Conservation (phyloP, 805 yeast species). For the Lipomyces oligophaga region DNA sequence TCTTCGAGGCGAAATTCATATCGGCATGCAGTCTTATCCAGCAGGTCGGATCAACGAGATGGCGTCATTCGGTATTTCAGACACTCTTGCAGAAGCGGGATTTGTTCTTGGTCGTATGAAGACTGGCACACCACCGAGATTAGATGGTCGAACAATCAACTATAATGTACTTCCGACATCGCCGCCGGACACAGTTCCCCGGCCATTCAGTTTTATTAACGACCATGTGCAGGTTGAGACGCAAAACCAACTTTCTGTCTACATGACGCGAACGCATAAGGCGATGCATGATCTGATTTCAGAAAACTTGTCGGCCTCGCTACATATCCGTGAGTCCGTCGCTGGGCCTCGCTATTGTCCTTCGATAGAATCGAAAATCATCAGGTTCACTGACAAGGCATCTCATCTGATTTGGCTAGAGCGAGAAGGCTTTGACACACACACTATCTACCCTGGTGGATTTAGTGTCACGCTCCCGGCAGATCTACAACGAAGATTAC, state of each 20-base stretch:
- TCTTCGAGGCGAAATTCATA: slow-evolving; percentile 88
- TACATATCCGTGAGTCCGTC: slow-evolving; percentile 89
- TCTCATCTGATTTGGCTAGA: slow-evolving; percentile 90
- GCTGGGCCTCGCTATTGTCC: slow-evolving; percentile 98
- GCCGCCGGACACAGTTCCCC: slow-evolving; percentile 77
- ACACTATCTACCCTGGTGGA: slow-evolving; percentile 93
- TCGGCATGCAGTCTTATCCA: slow-evolving; percentile 75
- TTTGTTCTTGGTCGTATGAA: slow-evolving; percentile 84
- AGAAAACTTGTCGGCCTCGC: slow-evolving; percentile 69
- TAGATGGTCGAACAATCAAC: slow-evolving; percentile 68
- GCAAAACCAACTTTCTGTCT: slow-evolving; percentile 56
- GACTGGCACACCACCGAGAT: slow-evolving; percentile 96
- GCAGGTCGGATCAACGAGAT: slow-evolving; percentile 93
- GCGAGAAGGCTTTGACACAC: slow-evolving; percentile 88
- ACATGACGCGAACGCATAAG: slow-evolving; percentile 73
- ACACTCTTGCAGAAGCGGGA: slow-evolving; percentile 71
- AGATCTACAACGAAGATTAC: slow-evolving; percentile 74
- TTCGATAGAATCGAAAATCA: slow-evolving; percentile 84
- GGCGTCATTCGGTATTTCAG: slow-evolving; percentile 84
- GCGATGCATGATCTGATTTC: slow-evolving; percentile 67
- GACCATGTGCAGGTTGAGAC: slow-evolving; percentile 56
- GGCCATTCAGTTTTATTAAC: slow-evolving; percentile 85
- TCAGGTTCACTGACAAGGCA: slow-evolving; percentile 70
- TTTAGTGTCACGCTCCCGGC: slow-evolving; percentile 95
- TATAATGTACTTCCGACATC: slow-evolving; percentile 62